Conservation (phyloP, 2,329 filamentous ascomycete species). For the Plectosphaerella sp. region DNA sequence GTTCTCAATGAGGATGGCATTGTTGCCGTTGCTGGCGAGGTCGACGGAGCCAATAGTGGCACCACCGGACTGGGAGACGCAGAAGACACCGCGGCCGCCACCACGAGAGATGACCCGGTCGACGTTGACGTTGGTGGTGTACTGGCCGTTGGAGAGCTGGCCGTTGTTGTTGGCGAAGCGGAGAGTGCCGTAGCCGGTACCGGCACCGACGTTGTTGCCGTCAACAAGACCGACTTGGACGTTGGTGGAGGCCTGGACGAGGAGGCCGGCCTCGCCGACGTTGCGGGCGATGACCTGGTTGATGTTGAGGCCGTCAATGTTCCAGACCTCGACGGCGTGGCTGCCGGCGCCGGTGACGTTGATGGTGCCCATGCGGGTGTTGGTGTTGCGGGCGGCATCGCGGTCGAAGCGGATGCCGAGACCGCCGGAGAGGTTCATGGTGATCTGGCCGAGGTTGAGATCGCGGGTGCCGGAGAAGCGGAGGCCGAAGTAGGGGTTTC, state of each 20-base stretch:
- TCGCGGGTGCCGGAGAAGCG: conserved; percentile 48
- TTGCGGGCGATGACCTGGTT: conserved; percentile 47
- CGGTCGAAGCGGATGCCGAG: conserved; percentile 55
- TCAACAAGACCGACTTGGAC: conserved; percentile 50
- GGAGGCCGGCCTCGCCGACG: conserved; percentile 51
- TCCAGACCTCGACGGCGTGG: conserved; percentile 56
- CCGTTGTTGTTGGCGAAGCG: conserved; percentile 56
- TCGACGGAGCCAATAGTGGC: conserved; percentile 44
- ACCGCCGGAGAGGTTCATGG: conserved; percentile 48
- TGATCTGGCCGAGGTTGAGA: conserved; percentile 46
- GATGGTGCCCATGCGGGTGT: conserved; percentile 49
- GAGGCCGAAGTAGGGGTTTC: conserved; percentile 52
- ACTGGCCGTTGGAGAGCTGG: conserved; percentile 39
- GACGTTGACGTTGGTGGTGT: conserved; percentile 47
- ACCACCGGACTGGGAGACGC: conserved; percentile 51
- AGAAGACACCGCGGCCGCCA: conserved; percentile 53
- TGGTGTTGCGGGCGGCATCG: conserved; percentile 44
- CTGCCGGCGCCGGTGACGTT: conserved; percentile 47
- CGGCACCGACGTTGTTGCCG: conserved; percentile 47
- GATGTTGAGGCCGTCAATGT: conserved; percentile 50
- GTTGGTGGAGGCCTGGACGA: conserved; percentile 49
- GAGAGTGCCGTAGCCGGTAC: conserved; percentile 51
- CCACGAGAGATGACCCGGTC: conserved; percentile 51
- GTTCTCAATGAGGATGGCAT: conserved; percentile 55
- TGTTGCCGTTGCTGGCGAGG: conserved; percentile 48